Conservation (phyloP, 2,329 filamentous ascomycete species). For the Fusarium subtropicale region DNA sequence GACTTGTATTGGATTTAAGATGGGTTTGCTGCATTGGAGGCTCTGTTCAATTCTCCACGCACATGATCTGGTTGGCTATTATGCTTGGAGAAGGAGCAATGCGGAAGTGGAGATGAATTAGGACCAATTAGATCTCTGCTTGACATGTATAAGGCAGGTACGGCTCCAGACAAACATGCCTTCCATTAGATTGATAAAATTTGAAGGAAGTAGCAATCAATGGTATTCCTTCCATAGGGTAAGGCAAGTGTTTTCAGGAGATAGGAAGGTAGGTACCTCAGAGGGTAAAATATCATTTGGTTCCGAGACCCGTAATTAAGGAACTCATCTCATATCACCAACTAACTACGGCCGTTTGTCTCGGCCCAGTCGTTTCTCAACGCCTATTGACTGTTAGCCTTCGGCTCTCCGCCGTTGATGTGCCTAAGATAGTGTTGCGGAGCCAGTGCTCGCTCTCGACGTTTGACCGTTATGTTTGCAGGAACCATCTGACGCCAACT, state of each 20-base stretch:
- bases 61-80: constrained; percentile 21
- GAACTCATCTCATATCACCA: constrained; percentile 11
- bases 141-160: neutral
- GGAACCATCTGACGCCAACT: constrained; percentile 19
- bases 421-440: constrained; percentile 22
- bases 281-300: neutral
- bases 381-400: constrained; percentile 6
- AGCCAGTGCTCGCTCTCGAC: constrained; percentile 27
- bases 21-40: constrained; percentile 6
- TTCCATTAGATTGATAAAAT: neutral
- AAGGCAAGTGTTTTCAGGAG: constrained; percentile 7
- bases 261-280: neutral
- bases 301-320: constrained; percentile 1
- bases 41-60: constrained; percentile 23
- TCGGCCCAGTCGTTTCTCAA: constrained; percentile 27
- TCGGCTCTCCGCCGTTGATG: constrained; percentile 9
- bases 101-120: constrained; percentile 21
- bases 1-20: neutral
- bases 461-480: constrained; percentile 42
- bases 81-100: constrained; percentile 7
- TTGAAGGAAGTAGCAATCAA: neutral
- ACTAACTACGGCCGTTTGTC: constrained; percentile 20
- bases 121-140: neutral
- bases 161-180: neutral
- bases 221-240: neutral